phyloP scores from a whole-genome alignment of 1,284 basidiomycete genomes.

The Gymnopus androsaceus region DNA sequence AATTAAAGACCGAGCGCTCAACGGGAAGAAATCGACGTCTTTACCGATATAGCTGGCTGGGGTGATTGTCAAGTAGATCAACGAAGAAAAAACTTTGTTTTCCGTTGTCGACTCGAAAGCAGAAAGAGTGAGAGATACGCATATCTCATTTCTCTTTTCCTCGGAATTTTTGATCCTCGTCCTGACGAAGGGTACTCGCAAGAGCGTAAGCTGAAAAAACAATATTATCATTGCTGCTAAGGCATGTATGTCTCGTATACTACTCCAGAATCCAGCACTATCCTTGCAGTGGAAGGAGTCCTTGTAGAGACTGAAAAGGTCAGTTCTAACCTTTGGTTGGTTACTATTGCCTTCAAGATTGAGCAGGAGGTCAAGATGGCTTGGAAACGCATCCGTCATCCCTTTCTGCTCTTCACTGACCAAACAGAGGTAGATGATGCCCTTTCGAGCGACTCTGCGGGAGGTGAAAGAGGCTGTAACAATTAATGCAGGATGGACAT shows the following conservation, averaged over 20 bases:
- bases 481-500: neutral
- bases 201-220: neutral
- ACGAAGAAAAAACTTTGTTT: too few relatives aligned
- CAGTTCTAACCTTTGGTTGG: neutral
- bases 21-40: too few relatives aligned
- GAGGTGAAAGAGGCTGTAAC: neutral
- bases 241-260: slow-evolving; percentile 4
- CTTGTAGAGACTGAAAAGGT: slow-evolving; percentile 1
- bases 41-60: too few relatives aligned
- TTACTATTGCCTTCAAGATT: neutral
- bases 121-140: too few relatives aligned
- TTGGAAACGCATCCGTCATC: neutral
- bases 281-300: slow-evolving; percentile 7
- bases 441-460: neutral
- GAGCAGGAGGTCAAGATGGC: neutral
- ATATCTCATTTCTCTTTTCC: too few relatives aligned
- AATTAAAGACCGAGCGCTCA: too few relatives aligned
- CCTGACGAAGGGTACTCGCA: too few relatives aligned
- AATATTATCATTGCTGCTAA: neutral
- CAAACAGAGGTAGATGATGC: neutral
- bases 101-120: too few relatives aligned
- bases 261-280: slow-evolving; percentile 5
- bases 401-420: neutral
- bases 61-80: too few relatives aligned
- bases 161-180: too few relatives aligned